A percentile compares a stretch with the other conserved stretches of the same genome.
phyloP scores from a whole-genome alignment of 2,329 filamentous ascomycete genomes.

The Ophiostoma novo-ulmi region DNA sequence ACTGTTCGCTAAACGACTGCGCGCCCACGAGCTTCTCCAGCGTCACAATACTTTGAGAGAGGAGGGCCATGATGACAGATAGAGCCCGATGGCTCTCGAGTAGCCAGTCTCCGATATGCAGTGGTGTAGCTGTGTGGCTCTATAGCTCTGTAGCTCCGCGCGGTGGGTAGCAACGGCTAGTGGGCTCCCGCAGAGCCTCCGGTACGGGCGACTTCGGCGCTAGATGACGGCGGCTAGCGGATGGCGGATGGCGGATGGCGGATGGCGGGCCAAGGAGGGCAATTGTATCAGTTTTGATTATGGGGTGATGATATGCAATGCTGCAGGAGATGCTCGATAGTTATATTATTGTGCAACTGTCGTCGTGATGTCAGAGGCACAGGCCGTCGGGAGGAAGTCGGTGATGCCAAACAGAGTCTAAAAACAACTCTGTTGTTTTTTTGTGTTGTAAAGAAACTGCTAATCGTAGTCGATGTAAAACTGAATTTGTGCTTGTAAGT shows the following conservation, averaged over 20 bases:
- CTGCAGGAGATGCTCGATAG: background rate
- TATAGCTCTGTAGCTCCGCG: background rate
- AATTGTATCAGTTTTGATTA: background rate
- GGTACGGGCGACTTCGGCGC: background rate
- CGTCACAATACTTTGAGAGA: conserved; percentile 46
- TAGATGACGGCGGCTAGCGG: background rate
- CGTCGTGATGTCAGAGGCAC: background rate
- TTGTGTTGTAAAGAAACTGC: background rate
- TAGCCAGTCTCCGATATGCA: background rate
- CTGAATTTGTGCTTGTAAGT: background rate
- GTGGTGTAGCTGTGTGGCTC: background rate
- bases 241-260: background rate
- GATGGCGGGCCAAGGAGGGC: background rate
- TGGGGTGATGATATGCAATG: background rate
- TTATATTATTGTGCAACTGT: background rate
- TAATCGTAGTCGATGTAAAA: background rate
- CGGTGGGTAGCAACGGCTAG: background rate
- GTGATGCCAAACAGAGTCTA: background rate
- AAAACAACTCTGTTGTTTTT: background rate
- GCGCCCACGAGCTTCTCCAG: conserved; percentile 54
- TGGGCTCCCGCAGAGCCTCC: background rate
- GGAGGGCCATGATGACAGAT: conserved; percentile 46
- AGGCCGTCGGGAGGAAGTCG: background rate
- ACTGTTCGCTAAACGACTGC: conserved; percentile 47
- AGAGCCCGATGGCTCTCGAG: background rate